Conservation (phyloP, 1,139 yeast species). For the Kurtzmaniella natalensis region DNA sequence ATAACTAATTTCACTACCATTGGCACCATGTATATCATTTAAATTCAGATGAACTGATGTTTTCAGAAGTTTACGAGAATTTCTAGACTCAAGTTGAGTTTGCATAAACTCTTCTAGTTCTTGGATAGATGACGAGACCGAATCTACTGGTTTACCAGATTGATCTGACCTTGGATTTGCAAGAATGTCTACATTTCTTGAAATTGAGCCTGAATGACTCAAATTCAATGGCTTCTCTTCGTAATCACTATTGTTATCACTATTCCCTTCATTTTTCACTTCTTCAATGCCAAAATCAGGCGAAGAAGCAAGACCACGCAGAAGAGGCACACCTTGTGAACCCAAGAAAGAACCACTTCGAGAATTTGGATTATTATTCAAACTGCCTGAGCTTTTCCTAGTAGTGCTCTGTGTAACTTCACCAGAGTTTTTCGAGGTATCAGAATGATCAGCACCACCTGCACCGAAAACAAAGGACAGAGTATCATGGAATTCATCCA, state of each 20-base stretch:
- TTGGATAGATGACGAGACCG: constrained; percentile 33
- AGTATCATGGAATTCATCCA: constrained; percentile 2
- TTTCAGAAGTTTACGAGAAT: background rate
- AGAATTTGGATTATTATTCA: too few relatives aligned
- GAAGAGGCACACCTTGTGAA: too few relatives aligned
- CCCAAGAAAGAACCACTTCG: too few relatives aligned
- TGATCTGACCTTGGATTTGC: too few relatives aligned
- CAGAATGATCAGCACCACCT: too few relatives aligned
- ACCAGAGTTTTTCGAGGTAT: background rate
- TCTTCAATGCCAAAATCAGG: constrained; percentile 42
- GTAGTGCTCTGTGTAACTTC: too few relatives aligned
- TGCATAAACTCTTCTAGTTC: constrained; percentile 42
- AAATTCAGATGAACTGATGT: background rate
- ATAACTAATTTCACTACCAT: background rate
- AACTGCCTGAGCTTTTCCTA: too few relatives aligned
- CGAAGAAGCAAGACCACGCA: constrained; percentile 11
- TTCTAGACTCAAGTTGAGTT: constrained; percentile 20
- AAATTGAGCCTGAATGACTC: too few relatives aligned
- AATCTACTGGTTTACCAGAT: too few relatives aligned
- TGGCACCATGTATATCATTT: background rate
- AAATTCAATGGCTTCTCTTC: constrained; percentile 8
- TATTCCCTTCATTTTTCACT: constrained; percentile 17
- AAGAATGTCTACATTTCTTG: too few relatives aligned
- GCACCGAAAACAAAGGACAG: constrained; percentile 4
- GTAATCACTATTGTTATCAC: constrained; percentile 11